Evolutionary conservation across 108 stramenopile species (phyloP).

Genomic region (Nannochloropsis oceanica): DNA sequence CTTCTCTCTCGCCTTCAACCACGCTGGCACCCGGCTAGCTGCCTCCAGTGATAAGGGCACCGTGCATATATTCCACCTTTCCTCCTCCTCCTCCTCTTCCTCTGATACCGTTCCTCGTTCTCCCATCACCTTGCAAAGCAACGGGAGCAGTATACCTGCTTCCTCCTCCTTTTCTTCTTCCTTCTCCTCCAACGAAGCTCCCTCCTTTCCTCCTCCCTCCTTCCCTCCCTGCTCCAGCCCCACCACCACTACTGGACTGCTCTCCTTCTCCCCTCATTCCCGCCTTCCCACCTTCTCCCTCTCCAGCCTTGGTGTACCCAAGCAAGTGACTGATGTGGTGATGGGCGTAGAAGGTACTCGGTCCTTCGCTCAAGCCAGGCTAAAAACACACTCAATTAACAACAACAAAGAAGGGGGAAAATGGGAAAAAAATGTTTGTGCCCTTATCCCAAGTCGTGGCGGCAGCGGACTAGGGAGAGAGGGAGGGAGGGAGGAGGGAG

Average conservation of each 20-base stretch:
- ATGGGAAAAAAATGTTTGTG: not conserved
- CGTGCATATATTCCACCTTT: conserved; percentile 34
- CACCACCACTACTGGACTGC: not conserved
- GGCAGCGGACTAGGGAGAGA: not conserved
- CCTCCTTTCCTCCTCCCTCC: not conserved
- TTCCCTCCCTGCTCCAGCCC: not conserved
- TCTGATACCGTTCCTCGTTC: not conserved
- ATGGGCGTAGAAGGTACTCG: conserved; percentile 15
- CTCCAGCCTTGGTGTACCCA: not conserved
- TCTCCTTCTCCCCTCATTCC: conserved; percentile 1
- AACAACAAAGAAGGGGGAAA: not conserved
- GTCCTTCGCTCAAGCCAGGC: conserved; percentile 19
- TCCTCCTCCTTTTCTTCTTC: not conserved
- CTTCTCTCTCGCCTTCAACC: conserved; percentile 41
- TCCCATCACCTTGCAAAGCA: not conserved
- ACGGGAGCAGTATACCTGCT: not conserved
- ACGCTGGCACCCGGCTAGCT: conserved; percentile 32
- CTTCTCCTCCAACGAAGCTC: not conserved
- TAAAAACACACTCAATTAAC: conserved; percentile 1
- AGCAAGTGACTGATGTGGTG: conserved; percentile 1
- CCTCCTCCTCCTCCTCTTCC: not conserved
- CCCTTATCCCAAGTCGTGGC: not conserved
- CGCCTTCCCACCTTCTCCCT: conserved; percentile 1
- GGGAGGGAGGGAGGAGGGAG: not conserved
- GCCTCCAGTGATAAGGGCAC: conserved; percentile 36